Evolutionary conservation across 495 filamentous ascomycete species (phyloP).

Genomic region (Podospora pseudopauciseta): DNA sequence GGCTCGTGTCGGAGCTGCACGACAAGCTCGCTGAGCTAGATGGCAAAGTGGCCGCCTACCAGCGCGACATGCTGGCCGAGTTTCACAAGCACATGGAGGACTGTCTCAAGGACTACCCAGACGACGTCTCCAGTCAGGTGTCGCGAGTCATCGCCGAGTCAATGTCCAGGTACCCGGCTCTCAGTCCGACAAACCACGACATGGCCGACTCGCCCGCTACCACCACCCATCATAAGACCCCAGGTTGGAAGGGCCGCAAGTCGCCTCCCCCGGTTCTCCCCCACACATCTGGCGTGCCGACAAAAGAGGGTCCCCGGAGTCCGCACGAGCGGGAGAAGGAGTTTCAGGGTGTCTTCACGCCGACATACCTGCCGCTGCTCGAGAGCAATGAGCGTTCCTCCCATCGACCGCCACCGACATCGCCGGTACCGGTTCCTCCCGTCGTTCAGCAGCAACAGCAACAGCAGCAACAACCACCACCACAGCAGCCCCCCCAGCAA

Average conservation of each 20-base stretch:
- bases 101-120: constrained; percentile 43
- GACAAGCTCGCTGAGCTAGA: constrained; percentile 50
- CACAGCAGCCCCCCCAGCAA: background rate
- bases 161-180: constrained; percentile 40
- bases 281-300: constrained; percentile 34
- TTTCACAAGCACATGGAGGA: constrained; percentile 47
- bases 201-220: constrained; percentile 15
- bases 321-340: constrained; percentile 54
- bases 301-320: constrained; percentile 34
- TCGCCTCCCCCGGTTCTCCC: constrained; percentile 44
- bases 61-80: constrained; percentile 46
- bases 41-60: constrained; percentile 48
- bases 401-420: constrained; percentile 21
- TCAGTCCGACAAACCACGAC: constrained; percentile 26
- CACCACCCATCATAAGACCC: constrained; percentile 20
- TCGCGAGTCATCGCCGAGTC: constrained; percentile 42
- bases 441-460: background rate
- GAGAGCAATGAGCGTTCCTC: constrained; percentile 40
- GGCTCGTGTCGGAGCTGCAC: constrained; percentile 47
- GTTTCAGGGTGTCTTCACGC: constrained; percentile 59
- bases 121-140: constrained; percentile 44
- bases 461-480: background rate
- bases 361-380: constrained; percentile 56
- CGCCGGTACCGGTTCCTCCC: background rate
- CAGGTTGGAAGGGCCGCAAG: constrained; percentile 30